Percentiles rank a stretch among this genome's conserved stretches.
Evolutionary conservation across 148 eudicot genomes (phyloP).

Genomic region (Cornus controversa): DNA sequence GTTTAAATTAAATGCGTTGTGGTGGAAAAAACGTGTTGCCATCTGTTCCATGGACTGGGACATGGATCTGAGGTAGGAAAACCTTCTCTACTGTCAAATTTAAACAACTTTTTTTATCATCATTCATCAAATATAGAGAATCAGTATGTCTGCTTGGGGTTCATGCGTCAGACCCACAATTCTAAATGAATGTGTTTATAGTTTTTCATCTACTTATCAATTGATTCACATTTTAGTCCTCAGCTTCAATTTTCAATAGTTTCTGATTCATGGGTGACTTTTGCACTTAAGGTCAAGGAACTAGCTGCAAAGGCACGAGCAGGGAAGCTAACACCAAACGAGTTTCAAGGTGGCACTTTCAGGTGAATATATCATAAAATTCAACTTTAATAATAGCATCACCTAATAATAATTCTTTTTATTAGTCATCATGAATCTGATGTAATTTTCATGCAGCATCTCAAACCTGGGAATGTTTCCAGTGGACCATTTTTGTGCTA

Average conservation of each 20-base stretch:
- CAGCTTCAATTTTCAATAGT: slow-evolving; percentile 8
- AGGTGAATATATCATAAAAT: slow-evolving; percentile 47
- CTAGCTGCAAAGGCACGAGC: slow-evolving; percentile 88
- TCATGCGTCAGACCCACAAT: too few species aligned
- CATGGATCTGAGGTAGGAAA: too few species aligned
- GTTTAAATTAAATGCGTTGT: too few species aligned
- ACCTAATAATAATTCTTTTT: background rate
- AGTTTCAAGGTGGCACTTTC: slow-evolving; percentile 98
- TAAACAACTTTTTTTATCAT: too few species aligned
- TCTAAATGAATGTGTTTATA: background rate
- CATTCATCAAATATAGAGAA: too few species aligned
- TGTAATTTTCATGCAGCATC: slow-evolving; percentile 53
- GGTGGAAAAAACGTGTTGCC: too few species aligned
- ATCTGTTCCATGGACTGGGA: too few species aligned
- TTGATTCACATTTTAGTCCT: slow-evolving; percentile 8
- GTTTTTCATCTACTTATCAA: slow-evolving; percentile 6
- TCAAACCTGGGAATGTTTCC: slow-evolving; percentile 98
- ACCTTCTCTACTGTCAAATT: too few species aligned
- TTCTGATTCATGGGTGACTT: slow-evolving; percentile 7
- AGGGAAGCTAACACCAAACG: slow-evolving; percentile 87
- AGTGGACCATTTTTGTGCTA: slow-evolving; percentile 92
- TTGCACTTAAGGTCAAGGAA: slow-evolving; percentile 65
- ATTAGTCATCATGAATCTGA: background rate
- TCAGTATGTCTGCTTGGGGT: too few species aligned
- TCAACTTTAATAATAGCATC: background rate